These are phyloP conservation scores for Hirschioporus abietinus DNA, from an alignment of 768 basidiomycete species.

Conservation along the genomic window DNA sequence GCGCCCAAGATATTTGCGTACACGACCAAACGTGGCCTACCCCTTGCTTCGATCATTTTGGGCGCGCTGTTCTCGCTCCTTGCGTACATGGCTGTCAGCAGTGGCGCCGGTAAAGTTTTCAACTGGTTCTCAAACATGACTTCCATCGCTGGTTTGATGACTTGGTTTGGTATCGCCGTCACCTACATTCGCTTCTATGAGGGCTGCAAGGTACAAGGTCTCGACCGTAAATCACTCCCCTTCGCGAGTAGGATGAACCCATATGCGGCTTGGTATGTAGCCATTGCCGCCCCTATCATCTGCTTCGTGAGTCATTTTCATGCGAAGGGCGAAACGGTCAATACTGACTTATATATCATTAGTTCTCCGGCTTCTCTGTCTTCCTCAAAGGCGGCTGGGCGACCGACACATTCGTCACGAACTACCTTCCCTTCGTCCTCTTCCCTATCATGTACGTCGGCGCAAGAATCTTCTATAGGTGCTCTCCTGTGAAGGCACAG, in stretches of 20 bases:
- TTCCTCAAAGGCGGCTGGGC: slow-evolving; percentile 17
- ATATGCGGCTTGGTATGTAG: slow-evolving; percentile 17
- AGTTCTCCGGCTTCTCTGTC: slow-evolving; percentile 14
- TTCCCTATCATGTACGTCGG: slow-evolving; percentile 61
- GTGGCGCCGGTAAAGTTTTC: slow-evolving; percentile 35
- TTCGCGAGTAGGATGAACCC: slow-evolving; percentile 21
- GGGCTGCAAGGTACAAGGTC: slow-evolving; percentile 31
- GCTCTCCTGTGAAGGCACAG: slow-evolving; percentile 37
- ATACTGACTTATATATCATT: background rate
- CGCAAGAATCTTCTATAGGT: slow-evolving; percentile 50
- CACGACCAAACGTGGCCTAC: slow-evolving; percentile 36
- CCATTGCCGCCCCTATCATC: slow-evolving; percentile 9
- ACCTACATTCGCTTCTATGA: slow-evolving; percentile 41
- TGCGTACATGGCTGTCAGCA: slow-evolving; percentile 36
- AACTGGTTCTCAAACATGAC: slow-evolving; percentile 37
- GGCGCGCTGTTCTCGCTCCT: slow-evolving; percentile 29
- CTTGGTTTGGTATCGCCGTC: slow-evolving; percentile 44
- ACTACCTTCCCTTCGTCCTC: slow-evolving; percentile 17
- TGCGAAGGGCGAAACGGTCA: background rate
- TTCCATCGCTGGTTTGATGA: slow-evolving; percentile 30
- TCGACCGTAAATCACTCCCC: slow-evolving; percentile 18
- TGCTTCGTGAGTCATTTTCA: slow-evolving; percentile 15
- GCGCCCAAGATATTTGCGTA: slow-evolving; percentile 48
- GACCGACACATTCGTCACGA: slow-evolving; percentile 16
- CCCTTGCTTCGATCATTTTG: slow-evolving; percentile 32